Base-by-base conservation (phyloP, 2,329 filamentous ascomycete genomes). In the Alternaria atra region DNA sequence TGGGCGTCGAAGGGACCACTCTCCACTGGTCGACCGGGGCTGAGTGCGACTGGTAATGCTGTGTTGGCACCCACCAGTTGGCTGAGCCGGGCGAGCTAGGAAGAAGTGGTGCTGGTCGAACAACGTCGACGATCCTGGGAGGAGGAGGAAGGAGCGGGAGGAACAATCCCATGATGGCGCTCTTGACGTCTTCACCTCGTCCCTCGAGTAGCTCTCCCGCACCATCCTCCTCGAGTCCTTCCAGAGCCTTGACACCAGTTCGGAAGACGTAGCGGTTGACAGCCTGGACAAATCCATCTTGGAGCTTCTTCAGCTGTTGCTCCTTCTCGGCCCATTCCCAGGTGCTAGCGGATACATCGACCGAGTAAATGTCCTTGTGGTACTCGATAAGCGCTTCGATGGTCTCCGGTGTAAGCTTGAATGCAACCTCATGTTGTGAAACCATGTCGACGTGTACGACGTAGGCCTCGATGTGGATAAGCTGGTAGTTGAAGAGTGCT, bases 401-500 rank as follows among this genome's bases (percentile, higher is more conserved):
- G 64, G 94, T 93, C 78, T 98, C 95, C 60, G 90, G 88, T 25
- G 94, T 98, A 75, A 99, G 87, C 87, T 99, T 99, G 87, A 94
- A 98, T 70, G 94, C 95, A 75, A 99, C 93, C 84, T 98, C 95
- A 79, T 97, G 95, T 81, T 94, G 91, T 74, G 96, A 89, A 61
- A 99, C 94, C 93, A 98, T 97, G 84, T 99, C 95, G 80, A 99
- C 93, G 80, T 98, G 94, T 63, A 99, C 95, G 72, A 98, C 94
- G 80, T 99, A 99, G 53, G 95, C 95, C 82, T 98, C 94, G 72
- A 98, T 84, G 79, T 97, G 93, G 75, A 97, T 84, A 76, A 97
- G 87, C 83, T 96, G 91, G 81, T 94, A 95, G 86, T 96, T 96
- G 86, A 91, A 93, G 65, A 97, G 83, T 66, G 91, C 92, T 81